Evolutionary conservation across 2,329 filamentous ascomycete species (phyloP), one percentile per base, ranked within the genome.

Genomic region (Fusarium pseudonygamai): DNA sequence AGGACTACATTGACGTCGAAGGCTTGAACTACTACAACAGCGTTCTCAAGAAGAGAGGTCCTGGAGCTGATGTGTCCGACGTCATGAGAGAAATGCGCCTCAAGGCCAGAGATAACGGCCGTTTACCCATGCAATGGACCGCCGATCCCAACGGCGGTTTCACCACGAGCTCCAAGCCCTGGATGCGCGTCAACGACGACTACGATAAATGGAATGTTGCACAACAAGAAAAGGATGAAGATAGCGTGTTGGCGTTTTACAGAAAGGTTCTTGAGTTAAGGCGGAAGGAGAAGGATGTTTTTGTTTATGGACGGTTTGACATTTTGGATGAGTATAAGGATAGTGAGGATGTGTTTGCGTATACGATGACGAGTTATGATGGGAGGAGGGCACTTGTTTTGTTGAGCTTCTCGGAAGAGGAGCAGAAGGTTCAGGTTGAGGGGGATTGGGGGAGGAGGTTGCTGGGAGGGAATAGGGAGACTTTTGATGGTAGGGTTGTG

Each of bases 91-190:
- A 86, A 71, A 77, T 82, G 10, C 81, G 85, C 39, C 65, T 77
- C 7, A 79, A 79, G 42, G 79, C 78, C 3, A 66, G 76, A 3
- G 78, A 80, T 5, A 75, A 80, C n/a, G 71, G 72, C 1, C 61
- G 79, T 3, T 26, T 76, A 3, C 77, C 79, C 0, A 77, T 80
- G 79, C 88, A 90, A 60, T 92, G 90, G 90, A 84, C 81, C 53
- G 81, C 79, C 0, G 79, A 81, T 0, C 74, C 81, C 1, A 83
- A 90, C 67, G 87, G 85, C 0, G 90, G 90, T 0, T 80, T 80
- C 24, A 72, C 76, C 4, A 11, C 55, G 0, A 64, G 55, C 0
- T 7, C 83, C 2, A 69, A 64, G 5, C 74, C 78, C 3, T 80
- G 79, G 79, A 80, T 80, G 77, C 59, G 69, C 0, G 60, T 77